These are phyloP conservation scores for Lactifluus rugatus DNA, from an alignment of 768 basidiomycete species.

Conservation along the genomic window DNA sequence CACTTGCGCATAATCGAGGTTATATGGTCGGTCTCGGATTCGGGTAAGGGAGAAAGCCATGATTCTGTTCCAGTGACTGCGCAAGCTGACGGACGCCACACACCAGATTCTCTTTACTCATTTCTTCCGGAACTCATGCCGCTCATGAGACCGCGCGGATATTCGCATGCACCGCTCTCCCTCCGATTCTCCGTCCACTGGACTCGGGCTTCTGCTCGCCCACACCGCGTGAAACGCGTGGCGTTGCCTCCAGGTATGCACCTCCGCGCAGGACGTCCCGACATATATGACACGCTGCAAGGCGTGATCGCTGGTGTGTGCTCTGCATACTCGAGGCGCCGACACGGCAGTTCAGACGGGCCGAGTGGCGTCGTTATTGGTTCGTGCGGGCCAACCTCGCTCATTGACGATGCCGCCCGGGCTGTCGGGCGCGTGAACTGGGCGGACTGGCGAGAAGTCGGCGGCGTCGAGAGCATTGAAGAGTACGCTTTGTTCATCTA, in stretches of 20 bases:
- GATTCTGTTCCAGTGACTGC: conserved; percentile 15
- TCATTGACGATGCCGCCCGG: conserved; percentile 31
- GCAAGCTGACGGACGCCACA: conserved; percentile 16
- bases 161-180: conserved; percentile 23
- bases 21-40: conserved; percentile 44
- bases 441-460: conserved; percentile 21
- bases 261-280: conserved; percentile 25
- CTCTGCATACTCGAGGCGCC: conserved; percentile 16
- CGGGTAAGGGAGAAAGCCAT: conserved; percentile 26
- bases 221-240: conserved; percentile 16
- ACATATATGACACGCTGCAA: conserved; percentile 19
- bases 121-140: conserved; percentile 31
- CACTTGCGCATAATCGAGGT: conserved; percentile 40
- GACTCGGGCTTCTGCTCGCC: conserved; percentile 30
- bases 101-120: conserved; percentile 28
- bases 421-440: conserved; percentile 29
- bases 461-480: conserved; percentile 20
- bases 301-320: conserved; percentile 22
- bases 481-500: conserved; percentile 8
- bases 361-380: conserved; percentile 32
- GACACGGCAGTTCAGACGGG: conserved; percentile 1
- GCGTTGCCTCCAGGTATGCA: conserved; percentile 25
- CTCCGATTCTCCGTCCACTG: conserved; percentile 36
- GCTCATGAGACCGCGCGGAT: conserved; percentile 28
- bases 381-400: conserved; percentile 33